Percentiles rank a stretch among this genome's conserved stretches.
phyloP scores from a whole-genome alignment of 371 early-diverging fungal genomes.

The Circinella umbellata region DNA sequence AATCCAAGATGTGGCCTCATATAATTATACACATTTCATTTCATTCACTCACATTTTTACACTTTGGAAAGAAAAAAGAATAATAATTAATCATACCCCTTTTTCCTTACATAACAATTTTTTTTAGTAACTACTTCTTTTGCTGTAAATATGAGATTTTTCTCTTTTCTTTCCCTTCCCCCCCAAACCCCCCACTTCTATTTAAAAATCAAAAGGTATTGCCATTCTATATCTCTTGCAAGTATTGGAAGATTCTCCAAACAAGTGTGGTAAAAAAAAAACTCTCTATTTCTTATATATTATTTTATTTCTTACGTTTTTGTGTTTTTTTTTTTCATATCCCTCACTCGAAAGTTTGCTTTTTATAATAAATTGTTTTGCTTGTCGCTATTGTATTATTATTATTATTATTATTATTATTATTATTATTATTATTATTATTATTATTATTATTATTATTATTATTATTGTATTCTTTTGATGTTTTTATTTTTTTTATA shows the following conservation, averaged over 20 bases:
- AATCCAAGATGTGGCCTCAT: neutral
- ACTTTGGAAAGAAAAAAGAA: too few species aligned
- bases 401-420: neutral
- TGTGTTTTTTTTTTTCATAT: too few species aligned
- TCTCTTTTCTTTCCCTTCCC: neutral
- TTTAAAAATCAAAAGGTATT: too few species aligned
- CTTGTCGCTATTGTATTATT: neutral
- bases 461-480: neutral
- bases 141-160: constrained; percentile 2
- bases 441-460: neutral
- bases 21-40: neutral
- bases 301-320: too few species aligned
- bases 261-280: too few species aligned
- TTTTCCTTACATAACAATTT: neutral
- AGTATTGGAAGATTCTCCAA: too few species aligned
- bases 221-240: neutral
- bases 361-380: too few species aligned
- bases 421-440: neutral
- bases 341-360: too few species aligned
- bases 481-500: too few species aligned
- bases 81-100: too few species aligned
- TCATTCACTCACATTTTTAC: neutral
- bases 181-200: too few species aligned
- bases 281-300: too few species aligned
- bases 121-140: neutral